These are phyloP conservation scores for Solanum hybrid DNA, from an alignment of 305 asterid genomes.

Conservation along the genomic window DNA sequence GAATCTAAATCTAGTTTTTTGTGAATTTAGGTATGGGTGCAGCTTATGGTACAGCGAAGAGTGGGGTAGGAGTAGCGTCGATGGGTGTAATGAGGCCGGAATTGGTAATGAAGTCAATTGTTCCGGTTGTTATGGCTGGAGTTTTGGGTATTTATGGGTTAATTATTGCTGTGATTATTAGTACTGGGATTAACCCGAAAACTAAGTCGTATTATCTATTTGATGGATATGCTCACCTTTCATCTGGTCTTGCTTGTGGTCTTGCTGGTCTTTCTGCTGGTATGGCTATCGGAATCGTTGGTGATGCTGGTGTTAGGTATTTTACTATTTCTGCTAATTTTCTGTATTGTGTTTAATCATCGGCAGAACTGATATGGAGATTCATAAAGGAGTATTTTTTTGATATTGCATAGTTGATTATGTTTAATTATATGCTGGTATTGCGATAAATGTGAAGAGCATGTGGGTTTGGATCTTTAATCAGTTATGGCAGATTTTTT, in stretches of 20 bases:
- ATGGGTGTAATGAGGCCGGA: conserved; percentile 60
- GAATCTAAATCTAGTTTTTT: neutral
- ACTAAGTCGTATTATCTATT: conserved; percentile 63
- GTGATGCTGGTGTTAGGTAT: conserved; percentile 69
- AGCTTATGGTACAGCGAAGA: conserved; percentile 75
- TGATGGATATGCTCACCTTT: conserved; percentile 68
- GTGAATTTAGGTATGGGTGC: conserved; percentile 63
- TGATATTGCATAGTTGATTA: neutral
- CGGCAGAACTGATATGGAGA: neutral
- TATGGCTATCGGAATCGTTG: conserved; percentile 69
- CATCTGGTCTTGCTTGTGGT: conserved; percentile 65
- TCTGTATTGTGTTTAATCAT: neutral
- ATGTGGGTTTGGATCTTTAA: neutral
- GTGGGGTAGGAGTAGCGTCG: conserved; percentile 65
- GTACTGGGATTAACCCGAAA: conserved; percentile 74
- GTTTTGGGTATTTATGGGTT: conserved; percentile 65
- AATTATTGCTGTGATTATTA: conserved; percentile 67
- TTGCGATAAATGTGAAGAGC: neutral
- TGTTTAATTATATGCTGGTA: neutral
- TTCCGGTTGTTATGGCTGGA: conserved; percentile 81
- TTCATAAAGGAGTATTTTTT: neutral
- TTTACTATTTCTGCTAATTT: neutral
- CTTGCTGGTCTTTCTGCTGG: conserved; percentile 72
- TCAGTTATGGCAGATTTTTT: neutral
- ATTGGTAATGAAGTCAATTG: conserved; percentile 65